Percentiles rank a stretch among this genome's conserved stretches.
Evolutionary conservation across 805 yeast species (phyloP).

Genomic region (Millerozyma acaciae): DNA sequence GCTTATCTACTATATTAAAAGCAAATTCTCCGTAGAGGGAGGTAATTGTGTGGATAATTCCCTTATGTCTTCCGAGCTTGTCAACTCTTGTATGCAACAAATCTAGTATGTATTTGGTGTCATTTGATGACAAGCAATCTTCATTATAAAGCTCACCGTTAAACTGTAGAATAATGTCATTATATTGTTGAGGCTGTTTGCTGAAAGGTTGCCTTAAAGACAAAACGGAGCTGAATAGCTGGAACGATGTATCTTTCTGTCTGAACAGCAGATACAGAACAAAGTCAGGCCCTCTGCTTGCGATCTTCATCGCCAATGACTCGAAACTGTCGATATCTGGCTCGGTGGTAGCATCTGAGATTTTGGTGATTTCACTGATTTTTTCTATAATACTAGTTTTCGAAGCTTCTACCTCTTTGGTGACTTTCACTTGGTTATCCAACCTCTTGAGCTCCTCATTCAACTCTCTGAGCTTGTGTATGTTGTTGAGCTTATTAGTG

Average conservation of each 20-base stretch:
- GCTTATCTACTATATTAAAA: constrained; percentile 47
- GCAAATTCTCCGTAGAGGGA: constrained; percentile 82
- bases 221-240: constrained; percentile 66
- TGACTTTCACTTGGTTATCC: constrained; percentile 26
- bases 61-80: constrained; percentile 13
- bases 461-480: constrained; percentile 24
- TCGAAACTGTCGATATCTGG: constrained; percentile 20
- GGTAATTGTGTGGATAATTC: constrained; percentile 41
- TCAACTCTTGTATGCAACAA: constrained; percentile 23
- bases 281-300: constrained; percentile 65
- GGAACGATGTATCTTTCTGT: constrained; percentile 13
- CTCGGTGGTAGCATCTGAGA: constrained; percentile 3
- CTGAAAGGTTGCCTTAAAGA: constrained; percentile 79
- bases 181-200: constrained; percentile 56
- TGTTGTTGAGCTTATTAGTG: constrained; percentile 23
- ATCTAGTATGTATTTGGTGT: constrained; percentile 52
- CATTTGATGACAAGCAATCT: constrained; percentile 53
- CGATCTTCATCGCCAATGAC: constrained; percentile 40
- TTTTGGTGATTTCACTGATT: constrained; percentile 11
- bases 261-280: constrained; percentile 14
- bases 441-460: constrained; percentile 19
- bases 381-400: constrained; percentile 9
- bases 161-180: constrained; percentile 54
- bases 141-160: constrained; percentile 86
- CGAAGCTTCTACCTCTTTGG: constrained; percentile 9